Conservation (phyloP, 495 filamentous ascomycete species). For the Lepidopterella palustris region DNA sequence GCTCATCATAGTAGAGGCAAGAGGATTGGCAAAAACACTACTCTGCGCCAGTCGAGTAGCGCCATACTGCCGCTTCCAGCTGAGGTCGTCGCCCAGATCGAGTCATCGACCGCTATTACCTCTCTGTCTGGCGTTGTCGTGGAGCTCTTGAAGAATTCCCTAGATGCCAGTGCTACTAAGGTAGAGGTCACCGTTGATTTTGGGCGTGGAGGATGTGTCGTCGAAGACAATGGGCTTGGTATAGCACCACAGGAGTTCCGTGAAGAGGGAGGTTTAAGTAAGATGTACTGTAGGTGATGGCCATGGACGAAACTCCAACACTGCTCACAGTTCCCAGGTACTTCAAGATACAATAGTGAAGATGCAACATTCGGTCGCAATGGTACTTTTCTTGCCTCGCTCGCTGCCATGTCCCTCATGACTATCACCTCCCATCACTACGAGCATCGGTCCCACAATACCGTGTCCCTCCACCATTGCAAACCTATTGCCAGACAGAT, state of each 20-base stretch:
- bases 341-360: constrained; percentile 60
- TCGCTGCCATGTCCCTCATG: constrained; percentile 69
- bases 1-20: background rate
- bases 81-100: constrained; percentile 77
- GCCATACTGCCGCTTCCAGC: constrained; percentile 63
- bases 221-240: constrained; percentile 84
- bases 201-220: constrained; percentile 64
- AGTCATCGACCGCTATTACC: constrained; percentile 73
- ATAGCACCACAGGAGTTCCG: constrained; percentile 67
- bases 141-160: constrained; percentile 75
- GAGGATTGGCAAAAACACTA: background rate
- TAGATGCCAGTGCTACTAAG: constrained; percentile 72
- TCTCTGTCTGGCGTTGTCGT: constrained; percentile 65
- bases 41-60: background rate
- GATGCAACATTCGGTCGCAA: constrained; percentile 53
- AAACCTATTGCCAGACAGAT: constrained; percentile 59
- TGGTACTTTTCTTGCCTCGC: constrained; percentile 71
- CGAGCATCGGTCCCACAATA: constrained; percentile 57
- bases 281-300: constrained; percentile 45
- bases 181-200: constrained; percentile 71
- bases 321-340: constrained; percentile 45
- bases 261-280: constrained; percentile 65
- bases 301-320: background rate
- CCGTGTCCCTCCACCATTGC: constrained; percentile 64
- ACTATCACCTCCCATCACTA: constrained; percentile 72